phyloP scores from a whole-genome alignment of 305 asterid genomes.

The Ajuga reptans region DNA sequence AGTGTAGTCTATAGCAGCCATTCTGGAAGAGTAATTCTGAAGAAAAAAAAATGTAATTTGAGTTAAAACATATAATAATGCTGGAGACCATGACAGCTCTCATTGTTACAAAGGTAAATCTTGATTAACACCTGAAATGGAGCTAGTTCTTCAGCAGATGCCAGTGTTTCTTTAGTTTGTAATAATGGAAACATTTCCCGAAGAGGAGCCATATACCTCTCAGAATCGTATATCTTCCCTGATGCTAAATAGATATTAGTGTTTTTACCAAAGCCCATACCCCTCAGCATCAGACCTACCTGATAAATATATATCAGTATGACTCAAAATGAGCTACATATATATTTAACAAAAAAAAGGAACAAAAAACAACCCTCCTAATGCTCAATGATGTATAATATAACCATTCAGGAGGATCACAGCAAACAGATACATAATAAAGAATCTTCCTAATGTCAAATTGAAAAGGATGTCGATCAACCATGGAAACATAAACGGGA shows the following conservation, averaged over 20 bases:
- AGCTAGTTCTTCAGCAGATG: constrained; percentile 73
- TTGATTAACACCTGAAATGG: constrained; percentile 68
- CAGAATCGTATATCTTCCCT: constrained; percentile 79
- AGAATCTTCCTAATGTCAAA: neutral
- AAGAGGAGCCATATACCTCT: constrained; percentile 85
- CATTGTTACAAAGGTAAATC: neutral
- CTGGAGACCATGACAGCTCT: neutral
- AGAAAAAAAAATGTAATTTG: constrained; percentile 30
- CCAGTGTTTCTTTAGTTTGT: constrained; percentile 84
- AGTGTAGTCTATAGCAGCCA: constrained; percentile 98
- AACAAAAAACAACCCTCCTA: neutral
- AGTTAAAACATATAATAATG: constrained; percentile 21
- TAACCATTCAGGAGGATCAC: neutral
- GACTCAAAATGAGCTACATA: neutral
- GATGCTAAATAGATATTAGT: constrained; percentile 86
- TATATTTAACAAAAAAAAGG: neutral
- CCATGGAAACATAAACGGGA: neutral
- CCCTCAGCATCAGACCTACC: constrained; percentile 97
- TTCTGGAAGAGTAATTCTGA: constrained; percentile 89
- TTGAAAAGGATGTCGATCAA: neutral
- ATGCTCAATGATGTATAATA: neutral
- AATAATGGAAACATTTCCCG: constrained; percentile 89
- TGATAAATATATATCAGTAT: constrained; percentile 24
- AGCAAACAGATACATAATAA: neutral
- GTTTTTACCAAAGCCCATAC: constrained; percentile 84